phyloP scores from a whole-genome alignment of 306 rosid genomes.

The Cucurbita argyrosperma region DNA sequence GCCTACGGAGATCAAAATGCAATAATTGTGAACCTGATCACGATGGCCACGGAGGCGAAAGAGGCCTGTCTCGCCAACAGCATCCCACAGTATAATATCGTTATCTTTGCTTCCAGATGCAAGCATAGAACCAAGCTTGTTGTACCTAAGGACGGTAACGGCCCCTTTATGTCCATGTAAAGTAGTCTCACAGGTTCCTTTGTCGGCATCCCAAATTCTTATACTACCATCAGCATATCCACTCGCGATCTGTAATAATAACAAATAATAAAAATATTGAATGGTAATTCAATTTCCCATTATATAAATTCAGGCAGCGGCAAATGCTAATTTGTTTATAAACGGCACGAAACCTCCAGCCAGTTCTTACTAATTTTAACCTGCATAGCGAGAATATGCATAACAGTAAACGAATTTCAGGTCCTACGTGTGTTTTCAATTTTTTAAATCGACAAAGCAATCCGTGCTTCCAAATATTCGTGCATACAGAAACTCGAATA shows the following conservation, averaged over 20 bases:
- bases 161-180: slow-evolving; percentile 91
- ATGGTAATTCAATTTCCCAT: neutral
- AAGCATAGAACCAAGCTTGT: slow-evolving; percentile 55
- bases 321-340: neutral
- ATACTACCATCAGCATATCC: slow-evolving; percentile 85
- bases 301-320: neutral
- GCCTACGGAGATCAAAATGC: too few species aligned
- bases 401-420: neutral
- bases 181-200: slow-evolving; percentile 66
- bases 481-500: neutral
- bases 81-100: slow-evolving; percentile 81
- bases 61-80: slow-evolving; percentile 70
- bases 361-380: neutral
- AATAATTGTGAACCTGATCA: slow-evolving; percentile 42
- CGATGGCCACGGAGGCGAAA: slow-evolving; percentile 90
- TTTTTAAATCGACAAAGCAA: neutral
- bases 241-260: slow-evolving; percentile 47
- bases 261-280: neutral
- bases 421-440: neutral
- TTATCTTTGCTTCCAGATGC: slow-evolving; percentile 93
- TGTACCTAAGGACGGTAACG: slow-evolving; percentile 62
- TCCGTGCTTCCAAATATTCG: neutral
- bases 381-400: neutral
- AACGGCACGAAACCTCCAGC: neutral
- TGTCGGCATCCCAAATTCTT: slow-evolving; percentile 71